Evolutionary conservation across 2,329 filamentous ascomycete species (phyloP), one percentile per base, ranked within the genome.

Genomic region (Penicillium capsulatum): DNA sequence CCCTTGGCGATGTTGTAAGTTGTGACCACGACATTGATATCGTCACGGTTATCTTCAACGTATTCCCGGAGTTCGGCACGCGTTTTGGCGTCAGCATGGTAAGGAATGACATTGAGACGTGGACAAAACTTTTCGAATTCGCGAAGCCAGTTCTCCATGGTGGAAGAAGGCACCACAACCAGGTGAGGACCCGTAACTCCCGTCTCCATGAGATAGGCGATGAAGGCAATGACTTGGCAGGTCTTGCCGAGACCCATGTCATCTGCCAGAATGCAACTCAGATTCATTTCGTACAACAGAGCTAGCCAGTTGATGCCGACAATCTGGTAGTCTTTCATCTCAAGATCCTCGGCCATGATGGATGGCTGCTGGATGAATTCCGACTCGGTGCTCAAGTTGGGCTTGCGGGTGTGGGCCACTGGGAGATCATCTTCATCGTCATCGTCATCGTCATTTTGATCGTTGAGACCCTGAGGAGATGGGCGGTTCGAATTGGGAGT

Each of bases 171-270:
- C 2, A 97, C 92, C 17, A 98, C 82, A 26, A 98, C 78, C 24
- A 98, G 69, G 60, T 95, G 80, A 70, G 71, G 88, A 57, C 86
- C 88, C 71, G 58, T 79, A 59, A 69, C 74, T 47, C 68, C 79
- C 19, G 78, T 78, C 57, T 89, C 80, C 11, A 86, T 80, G 17
- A 98, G 72, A 54, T 95, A 83, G 11, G 88, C 85, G 31, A 98
- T 75, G 55, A 98, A 88, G 0, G 88, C 82, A 52, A 98, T 95
- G 46, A 97, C 88, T 58, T 98, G 91, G 55, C 89, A 96, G 0
- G 92, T 98, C 72, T 98, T 98, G 31, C 92, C 92, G 28, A 91
- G 72, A 31, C 73, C 92, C 92, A 98, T 98, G 60, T 98, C 92
- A 60, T 98, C 92, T 2, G 92, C 92, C 13, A 98, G 73, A 40